These are phyloP conservation scores for Trametes pubescens DNA, from an alignment of 1,284 basidiomycete species.

Conservation along the genomic window DNA sequence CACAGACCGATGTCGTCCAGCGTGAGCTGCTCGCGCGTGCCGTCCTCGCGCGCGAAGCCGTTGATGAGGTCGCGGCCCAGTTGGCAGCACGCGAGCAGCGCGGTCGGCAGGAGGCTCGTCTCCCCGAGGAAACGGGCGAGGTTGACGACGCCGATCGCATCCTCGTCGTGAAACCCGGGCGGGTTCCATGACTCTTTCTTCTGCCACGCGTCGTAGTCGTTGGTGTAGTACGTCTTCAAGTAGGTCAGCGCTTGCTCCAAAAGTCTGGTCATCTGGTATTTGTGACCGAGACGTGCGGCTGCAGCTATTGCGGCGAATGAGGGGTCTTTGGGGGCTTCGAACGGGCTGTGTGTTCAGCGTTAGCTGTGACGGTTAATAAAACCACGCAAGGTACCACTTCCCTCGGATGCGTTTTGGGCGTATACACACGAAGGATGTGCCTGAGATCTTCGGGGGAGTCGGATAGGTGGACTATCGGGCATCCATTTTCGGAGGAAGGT, in stretches of 20 bases:
- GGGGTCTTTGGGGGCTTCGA: background rate
- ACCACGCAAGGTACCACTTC: background rate
- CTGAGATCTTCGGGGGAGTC: too few relatives aligned
- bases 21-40: conserved; percentile 13
- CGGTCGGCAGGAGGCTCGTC: background rate
- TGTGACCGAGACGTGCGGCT: background rate
- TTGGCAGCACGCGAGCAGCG: background rate
- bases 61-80: background rate
- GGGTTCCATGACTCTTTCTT: too few relatives aligned
- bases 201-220: background rate
- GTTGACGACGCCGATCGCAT: background rate
- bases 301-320: background rate
- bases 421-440: too few relatives aligned
- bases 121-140: background rate
- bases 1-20: background rate
- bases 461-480: too few relatives aligned
- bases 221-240: conserved; percentile 1
- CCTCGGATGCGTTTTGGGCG: too few relatives aligned
- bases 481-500: too few relatives aligned
- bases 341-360: background rate
- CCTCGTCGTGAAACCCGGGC: background rate
- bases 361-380: too few relatives aligned
- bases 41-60: conserved; percentile 15
- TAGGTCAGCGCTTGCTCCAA: background rate
- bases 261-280: conserved; percentile 4